A percentile compares a stretch with the other conserved stretches of the same genome.
These are phyloP conservation scores for Chaetomiaceae sp. DNA, from an alignment of 2,329 filamentous ascomycete species.

Conservation along the genomic window DNA sequence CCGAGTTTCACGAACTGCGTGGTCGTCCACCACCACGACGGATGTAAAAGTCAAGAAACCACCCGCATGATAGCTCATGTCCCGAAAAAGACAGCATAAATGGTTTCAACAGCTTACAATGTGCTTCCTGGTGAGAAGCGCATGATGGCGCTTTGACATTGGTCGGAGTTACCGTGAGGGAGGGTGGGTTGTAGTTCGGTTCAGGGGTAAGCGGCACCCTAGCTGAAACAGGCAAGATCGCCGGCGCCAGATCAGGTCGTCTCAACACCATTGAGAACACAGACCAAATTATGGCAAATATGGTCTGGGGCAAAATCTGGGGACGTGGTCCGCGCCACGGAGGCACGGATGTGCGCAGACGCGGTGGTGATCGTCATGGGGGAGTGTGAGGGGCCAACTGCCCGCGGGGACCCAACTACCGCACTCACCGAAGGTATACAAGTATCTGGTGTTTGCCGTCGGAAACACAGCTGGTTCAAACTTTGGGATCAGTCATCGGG, in stretches of 20 bases:
- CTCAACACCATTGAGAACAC: not conserved
- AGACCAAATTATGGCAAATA: no score
- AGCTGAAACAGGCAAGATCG: slow-evolving; percentile 10
- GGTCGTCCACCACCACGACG: not conserved
- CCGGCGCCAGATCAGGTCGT: not conserved
- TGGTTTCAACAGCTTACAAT: not conserved
- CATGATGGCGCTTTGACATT: slow-evolving; percentile 4
- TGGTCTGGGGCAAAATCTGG: no score
- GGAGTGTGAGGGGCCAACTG: no score
- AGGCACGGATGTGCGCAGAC: not conserved
- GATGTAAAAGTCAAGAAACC: not conserved
- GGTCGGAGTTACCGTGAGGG: not conserved
- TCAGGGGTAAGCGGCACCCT: slow-evolving; percentile 6
- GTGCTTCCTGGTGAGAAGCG: not conserved
- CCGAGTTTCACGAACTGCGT: slow-evolving; percentile 4
- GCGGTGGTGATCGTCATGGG: not conserved
- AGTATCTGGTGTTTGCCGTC: not conserved
- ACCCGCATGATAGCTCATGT: not conserved
- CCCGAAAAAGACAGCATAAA: not conserved
- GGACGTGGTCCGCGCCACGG: no score
- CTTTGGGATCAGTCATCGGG: no score
- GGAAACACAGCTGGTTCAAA: no score
- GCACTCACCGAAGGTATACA: no score
- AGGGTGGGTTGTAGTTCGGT: not conserved
- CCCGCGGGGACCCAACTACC: no score